Conservation (phyloP, 129 eudicot species). For the Sambucus nigra region DNA sequence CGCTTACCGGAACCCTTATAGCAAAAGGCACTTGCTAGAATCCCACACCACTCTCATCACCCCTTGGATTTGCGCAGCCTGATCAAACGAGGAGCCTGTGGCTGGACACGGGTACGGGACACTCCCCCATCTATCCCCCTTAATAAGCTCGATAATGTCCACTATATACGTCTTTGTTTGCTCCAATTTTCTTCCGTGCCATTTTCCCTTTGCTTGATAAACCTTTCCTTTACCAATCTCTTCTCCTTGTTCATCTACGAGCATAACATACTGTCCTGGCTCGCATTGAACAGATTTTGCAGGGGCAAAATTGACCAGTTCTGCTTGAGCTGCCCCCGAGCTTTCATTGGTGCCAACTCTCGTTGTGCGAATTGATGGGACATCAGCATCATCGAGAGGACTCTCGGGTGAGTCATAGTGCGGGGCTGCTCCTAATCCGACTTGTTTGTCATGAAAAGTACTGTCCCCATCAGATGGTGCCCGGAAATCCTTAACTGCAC, state of each 20-base stretch:
- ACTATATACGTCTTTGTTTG: slow-evolving; percentile 59
- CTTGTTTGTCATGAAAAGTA: slow-evolving; percentile 46
- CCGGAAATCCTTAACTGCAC: slow-evolving; percentile 73
- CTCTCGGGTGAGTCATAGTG: slow-evolving; percentile 33
- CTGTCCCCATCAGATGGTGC: slow-evolving; percentile 37
- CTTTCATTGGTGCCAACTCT: slow-evolving; percentile 16
- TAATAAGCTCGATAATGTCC: slow-evolving; percentile 43
- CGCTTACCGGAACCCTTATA: not conserved
- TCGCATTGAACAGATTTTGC: slow-evolving; percentile 16
- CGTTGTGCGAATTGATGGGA: slow-evolving; percentile 19
- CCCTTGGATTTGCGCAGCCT: slow-evolving; percentile 37
- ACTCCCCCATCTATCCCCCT: slow-evolving; percentile 29
- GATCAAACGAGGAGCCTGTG: slow-evolving; percentile 44
- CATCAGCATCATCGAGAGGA: slow-evolving; percentile 28
- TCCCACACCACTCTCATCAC: slow-evolving; percentile 71
- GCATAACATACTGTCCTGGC: slow-evolving; percentile 58
- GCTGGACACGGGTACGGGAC: slow-evolving; percentile 52
- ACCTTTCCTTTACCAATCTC: slow-evolving; percentile 71
- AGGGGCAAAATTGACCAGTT: not conserved
- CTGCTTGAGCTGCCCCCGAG: slow-evolving; percentile 3
- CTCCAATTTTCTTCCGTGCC: slow-evolving; percentile 50
- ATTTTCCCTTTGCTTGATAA: slow-evolving; percentile 53
- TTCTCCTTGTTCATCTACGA: slow-evolving; percentile 43
- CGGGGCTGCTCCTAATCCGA: slow-evolving; percentile 28
- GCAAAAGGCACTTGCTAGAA: slow-evolving; percentile 22